Evolutionary conservation across 2,329 filamentous ascomycete genomes (phyloP).

Genomic region (Xylaria polymorpha): DNA sequence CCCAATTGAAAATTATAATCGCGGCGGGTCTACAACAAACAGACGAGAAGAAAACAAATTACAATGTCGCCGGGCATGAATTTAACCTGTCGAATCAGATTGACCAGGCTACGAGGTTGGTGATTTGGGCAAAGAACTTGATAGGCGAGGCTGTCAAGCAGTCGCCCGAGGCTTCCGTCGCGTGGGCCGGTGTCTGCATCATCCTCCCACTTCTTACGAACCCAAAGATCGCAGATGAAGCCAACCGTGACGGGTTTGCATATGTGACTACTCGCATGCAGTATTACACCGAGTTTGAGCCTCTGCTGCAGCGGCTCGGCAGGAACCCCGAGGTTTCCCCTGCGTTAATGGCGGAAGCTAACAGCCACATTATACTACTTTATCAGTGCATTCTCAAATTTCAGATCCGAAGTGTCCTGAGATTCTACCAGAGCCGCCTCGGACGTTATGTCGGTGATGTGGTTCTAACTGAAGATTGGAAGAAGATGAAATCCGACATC

Average conservation of each 20-base stretch:
- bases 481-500: conserved; percentile 32
- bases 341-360: conserved; percentile 36
- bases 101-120: conserved; percentile 38
- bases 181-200: conserved; percentile 53
- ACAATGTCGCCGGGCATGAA: conserved; percentile 21
- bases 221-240: conserved; percentile 45
- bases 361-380: conserved; percentile 43
- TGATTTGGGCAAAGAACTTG: conserved; percentile 43
- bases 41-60: conserved; percentile 35
- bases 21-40: conserved; percentile 6
- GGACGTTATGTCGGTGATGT: conserved; percentile 34
- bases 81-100: conserved; percentile 40
- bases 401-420: conserved; percentile 50
- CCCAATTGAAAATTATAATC: conserved; percentile 11
- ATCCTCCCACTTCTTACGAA: conserved; percentile 53
- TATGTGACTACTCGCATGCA: conserved; percentile 51
- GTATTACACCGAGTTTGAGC: conserved; percentile 51
- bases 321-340: not conserved
- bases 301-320: conserved; percentile 38
- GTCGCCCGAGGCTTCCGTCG: conserved; percentile 50
- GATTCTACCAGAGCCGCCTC: conserved; percentile 46
- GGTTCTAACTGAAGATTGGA: conserved; percentile 40
- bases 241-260: conserved; percentile 50
- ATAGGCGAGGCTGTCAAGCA: conserved; percentile 47
- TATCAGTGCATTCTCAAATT: conserved; percentile 53